A percentile compares a stretch with the other conserved stretches of the same genome.
Evolutionary conservation across 2,329 filamentous ascomycete genomes (phyloP).

Genomic region (Xylaria polymorpha): DNA sequence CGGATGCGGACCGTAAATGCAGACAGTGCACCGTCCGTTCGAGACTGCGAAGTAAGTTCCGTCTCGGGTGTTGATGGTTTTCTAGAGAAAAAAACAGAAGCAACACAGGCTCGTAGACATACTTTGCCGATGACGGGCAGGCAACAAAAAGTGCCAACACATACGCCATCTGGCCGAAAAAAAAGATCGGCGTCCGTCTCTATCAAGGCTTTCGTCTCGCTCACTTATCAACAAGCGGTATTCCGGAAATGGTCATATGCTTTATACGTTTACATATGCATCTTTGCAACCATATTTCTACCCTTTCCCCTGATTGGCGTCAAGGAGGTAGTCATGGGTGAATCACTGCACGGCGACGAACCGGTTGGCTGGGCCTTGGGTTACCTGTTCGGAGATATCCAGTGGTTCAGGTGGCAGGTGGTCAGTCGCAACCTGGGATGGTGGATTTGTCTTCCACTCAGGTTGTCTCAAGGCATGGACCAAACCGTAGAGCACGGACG

Average conservation of each 20-base stretch:
- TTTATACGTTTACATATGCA: constrained; percentile 76
- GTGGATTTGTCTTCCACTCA: constrained; percentile 79
- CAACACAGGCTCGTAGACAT: constrained; percentile 56
- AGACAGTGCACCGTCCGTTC: constrained; percentile 34
- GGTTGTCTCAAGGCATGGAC: constrained; percentile 43
- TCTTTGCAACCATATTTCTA: constrained; percentile 73
- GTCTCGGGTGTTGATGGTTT: constrained; percentile 25
- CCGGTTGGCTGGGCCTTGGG: constrained; percentile 93
- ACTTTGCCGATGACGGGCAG: constrained; percentile 62
- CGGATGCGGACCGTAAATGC: constrained; percentile 40
- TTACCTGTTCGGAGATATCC: constrained; percentile 85
- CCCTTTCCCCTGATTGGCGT: constrained; percentile 65
- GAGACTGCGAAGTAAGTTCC: constrained; percentile 19
- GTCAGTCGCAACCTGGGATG: constrained; percentile 73
- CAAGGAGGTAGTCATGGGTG: constrained; percentile 72
- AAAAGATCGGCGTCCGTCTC: constrained; percentile 73
- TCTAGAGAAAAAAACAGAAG: constrained; percentile 31
- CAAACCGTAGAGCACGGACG: constrained; percentile 60
- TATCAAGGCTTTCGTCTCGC: constrained; percentile 78
- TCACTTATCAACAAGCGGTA: constrained; percentile 82
- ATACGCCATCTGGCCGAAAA: constrained; percentile 72
- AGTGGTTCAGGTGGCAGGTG: constrained; percentile 77
- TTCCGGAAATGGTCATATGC: constrained; percentile 88
- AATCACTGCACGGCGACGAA: constrained; percentile 78
- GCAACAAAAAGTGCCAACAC: constrained; percentile 56